Base-by-base conservation (phyloP, 2,329 filamentous ascomycete species). In the Emmonsia crescens region DNA sequence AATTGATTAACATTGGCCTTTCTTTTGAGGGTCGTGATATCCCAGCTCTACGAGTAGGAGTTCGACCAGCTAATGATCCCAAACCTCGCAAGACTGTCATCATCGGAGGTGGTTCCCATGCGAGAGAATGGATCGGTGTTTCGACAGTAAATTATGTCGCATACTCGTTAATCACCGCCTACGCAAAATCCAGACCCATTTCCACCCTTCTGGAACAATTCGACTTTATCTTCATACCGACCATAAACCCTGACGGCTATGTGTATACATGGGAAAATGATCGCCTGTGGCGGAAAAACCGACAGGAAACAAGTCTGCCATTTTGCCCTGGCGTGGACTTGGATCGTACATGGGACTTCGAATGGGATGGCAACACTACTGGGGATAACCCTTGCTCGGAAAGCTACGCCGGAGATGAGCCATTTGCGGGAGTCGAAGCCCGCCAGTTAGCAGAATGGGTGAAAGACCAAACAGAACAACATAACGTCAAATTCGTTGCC, bases 51-150 rank as follows among this genome's bases (percentile, higher is more conserved):
- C 86, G 88, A 63, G 82, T 97, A 3, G 90, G 92, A 21, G 82
- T 83, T 1, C 77, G 80, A 61, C 76, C 80, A 69, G 78, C 79
- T 71, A 68, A 78, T 54, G 74, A 80, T 6, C 68, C 76, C 1
- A 69, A 71, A 14, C 80, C 79, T 5, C 84, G 89, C 57, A 90
- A 90, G 72, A 93, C 89, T 0, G 85, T 96, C 61, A 79, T 96
- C 58, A 79, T 99, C 24, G 86, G 86, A 3, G 94, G 91, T 60
- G 93, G 93, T 57, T 81, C 89, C n/a, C 94, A 97, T 74, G 93
- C 92, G 2, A 85, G 94, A 44, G 94, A 99, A 79, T 99, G 94
- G 94, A 96, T 99, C 66, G 90, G 91, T 55, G 91, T 88, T 0
- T 94, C 88, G 69, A 96, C 91, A 0, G 90, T 95, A 59, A 95